phyloP scores from a whole-genome alignment of 495 filamentous ascomycete genomes.

The Bacidia gigantensis region DNA sequence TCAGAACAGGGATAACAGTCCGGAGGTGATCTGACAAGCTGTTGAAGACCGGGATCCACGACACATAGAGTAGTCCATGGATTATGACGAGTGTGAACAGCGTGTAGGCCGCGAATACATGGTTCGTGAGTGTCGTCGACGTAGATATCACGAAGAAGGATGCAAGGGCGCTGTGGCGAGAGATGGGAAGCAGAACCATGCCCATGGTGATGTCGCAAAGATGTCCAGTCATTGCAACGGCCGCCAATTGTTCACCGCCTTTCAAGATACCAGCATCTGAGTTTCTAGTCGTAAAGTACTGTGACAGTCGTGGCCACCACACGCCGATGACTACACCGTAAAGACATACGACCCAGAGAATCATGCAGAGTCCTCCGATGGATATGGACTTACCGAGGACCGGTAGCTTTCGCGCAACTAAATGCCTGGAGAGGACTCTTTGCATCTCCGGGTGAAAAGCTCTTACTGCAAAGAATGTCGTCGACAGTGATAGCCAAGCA shows the following conservation, averaged over 20 bases:
- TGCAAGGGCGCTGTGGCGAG: conserved; percentile 23
- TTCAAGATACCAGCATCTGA: conserved; percentile 10
- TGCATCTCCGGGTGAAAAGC: conserved; percentile 22
- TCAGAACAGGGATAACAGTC: conserved; percentile 19
- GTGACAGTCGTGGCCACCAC: conserved; percentile 21
- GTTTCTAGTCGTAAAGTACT: conserved; percentile 18
- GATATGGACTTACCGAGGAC: conserved; percentile 19
- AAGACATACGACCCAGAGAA: conserved; percentile 18
- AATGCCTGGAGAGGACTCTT: conserved; percentile 11
- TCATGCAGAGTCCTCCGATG: conserved; percentile 14
- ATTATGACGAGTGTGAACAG: conserved; percentile 20
- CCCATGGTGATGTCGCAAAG: conserved; percentile 23
- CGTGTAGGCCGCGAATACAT: conserved; percentile 22
- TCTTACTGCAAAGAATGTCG: conserved; percentile 19
- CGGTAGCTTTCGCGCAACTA: conserved; percentile 16
- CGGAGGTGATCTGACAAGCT: conserved; percentile 2
- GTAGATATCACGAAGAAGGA: conserved; percentile 23
- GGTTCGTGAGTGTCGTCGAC: conserved; percentile 21
- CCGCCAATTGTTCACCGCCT: conserved; percentile 18
- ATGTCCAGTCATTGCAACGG: conserved; percentile 23
- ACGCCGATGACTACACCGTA: conserved; percentile 21
- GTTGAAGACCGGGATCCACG: conserved; percentile 18
- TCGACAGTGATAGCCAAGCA: conserved; percentile 20
- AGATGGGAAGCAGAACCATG: conserved; percentile 22
- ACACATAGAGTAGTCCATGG: conserved; percentile 20